Conservation (phyloP, 352 stramenopile genomes). For the Chrysophaeum taylorii region DNA sequence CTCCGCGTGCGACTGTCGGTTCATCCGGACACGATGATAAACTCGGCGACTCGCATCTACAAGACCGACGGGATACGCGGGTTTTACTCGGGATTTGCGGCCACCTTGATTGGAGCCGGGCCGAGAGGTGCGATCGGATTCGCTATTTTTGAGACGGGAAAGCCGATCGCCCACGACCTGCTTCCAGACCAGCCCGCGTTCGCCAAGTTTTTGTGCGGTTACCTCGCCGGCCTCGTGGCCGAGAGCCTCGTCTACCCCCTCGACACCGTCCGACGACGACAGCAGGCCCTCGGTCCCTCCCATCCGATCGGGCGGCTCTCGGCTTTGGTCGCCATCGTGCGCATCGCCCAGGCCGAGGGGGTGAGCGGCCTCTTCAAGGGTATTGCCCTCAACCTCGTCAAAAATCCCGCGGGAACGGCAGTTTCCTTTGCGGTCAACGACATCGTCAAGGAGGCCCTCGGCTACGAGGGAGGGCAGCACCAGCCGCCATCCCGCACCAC, state of each 20-base stretch:
- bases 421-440: conserved; percentile 12
- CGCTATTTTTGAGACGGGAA: conserved; percentile 5
- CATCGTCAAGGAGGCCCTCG: neutral
- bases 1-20: neutral
- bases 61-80: neutral
- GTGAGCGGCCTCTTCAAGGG: neutral
- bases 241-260: conserved; percentile 6
- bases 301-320: neutral
- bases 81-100: neutral
- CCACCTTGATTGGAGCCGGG: conserved; percentile 3
- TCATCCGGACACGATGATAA: neutral
- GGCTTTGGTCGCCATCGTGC: neutral
- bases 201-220: conserved; percentile 5
- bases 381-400: conserved; percentile 12
- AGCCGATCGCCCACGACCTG: neutral
- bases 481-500: too few species aligned
- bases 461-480: too few species aligned
- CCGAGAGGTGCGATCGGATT: conserved; percentile 8
- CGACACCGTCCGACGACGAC: conserved; percentile 4
- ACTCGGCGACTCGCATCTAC: neutral
- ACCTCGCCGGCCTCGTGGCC: neutral
- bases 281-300: neutral
- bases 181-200: neutral
- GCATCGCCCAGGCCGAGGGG: neutral
- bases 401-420: neutral